Evolutionary conservation across 305 asterid genomes (phyloP), one percentile per base, ranked within the genome.

Genomic region (Fraxinus greggii): DNA sequence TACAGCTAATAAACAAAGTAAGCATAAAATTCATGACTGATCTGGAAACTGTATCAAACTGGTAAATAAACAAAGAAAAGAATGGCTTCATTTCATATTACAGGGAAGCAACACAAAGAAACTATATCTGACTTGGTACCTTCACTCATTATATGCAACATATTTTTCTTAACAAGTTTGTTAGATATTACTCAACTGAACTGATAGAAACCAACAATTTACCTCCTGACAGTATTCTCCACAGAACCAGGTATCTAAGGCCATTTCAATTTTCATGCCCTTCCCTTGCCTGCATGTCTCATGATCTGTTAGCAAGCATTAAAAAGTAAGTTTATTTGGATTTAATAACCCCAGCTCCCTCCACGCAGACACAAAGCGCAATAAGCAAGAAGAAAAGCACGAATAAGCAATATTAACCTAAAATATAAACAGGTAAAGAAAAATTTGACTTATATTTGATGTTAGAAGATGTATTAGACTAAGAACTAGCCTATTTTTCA

Each of bases 161-260:
- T 3, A 38, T 5, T 19, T 56, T 74, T 51, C 63, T 69, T 15
- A 1, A 23, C 0, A 23, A 17, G 35, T 38, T 9, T 21, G n/a
- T 5, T 23, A 74, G 54, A 40, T 21, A 21, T 38, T 65, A 35
- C 61, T 75, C 2, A 35, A 61, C 56, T 32, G 72, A 59, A 51
- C 56, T 26, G 83, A 73, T 75, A 78, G 73, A 81, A 77, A 56
- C 61, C 79, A 35, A 59, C 26, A 65, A 79, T 78, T 87, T 89
- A 94, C 99, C 98, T 93, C 90, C 79, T 85, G 88, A 83, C 99
- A 94, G 85, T 87, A 87, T 84, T 91, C 90, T 81, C 94, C 87
- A 86, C 98, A 96, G 83, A 93, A 93, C 98, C 98, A 94, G 75
- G 88, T 79, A 81, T 87, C 95, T 61, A 92, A 87, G 84, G 85